Evolutionary conservation across 495 filamentous ascomycete genomes (phyloP), one percentile per base, ranked within the genome.

Genomic region (Xylaria curta): DNA sequence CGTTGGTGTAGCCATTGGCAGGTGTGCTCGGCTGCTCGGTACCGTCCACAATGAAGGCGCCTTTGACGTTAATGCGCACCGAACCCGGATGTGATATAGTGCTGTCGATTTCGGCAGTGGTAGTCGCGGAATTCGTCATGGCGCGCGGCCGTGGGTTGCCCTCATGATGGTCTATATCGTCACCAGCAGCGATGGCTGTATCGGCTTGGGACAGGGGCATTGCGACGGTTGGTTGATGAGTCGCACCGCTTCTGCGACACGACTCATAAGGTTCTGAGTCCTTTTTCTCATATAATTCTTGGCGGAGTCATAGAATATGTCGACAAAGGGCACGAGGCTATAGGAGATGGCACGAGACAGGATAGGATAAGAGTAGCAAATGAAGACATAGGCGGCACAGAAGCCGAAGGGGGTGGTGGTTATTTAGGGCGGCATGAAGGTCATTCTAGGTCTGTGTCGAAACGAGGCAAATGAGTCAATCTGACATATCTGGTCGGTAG

Each of bases 31-130:
- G 82, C 76, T 82, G 61, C 84, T 86, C 31, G 87, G 87, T 49
- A 81, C 82, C 90, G 77, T 97, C 94, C 72, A 96, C 94, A 69
- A 99, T 98, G 78, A 97, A 97, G 17, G 96, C 96, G 76, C 95
- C 96, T 75, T 92, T 89, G 59, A 98, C 95, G 77, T 99, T 98
- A 81, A 99, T 98, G 78, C 92, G 89, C 63, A 97, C 93, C 4
- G 91, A 87, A 24, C 94, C 94, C 3, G 94, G 94, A 73, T 95
- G 93, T 73, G 85, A 88, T 76, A 97, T 92, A 4, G 93, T 89
- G 68, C 89, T 90, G 77, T 95, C 90, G 63, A 93, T 89, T 72
- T 85, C 85, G 53, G 85, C 83, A 15, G 82, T 85, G 68, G 78
- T 87, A 15, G 79, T 82, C 40, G 84, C 82, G 17, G 82, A 85